Conservation (phyloP, 2,329 filamentous ascomycete species). For the Talaromyces atroroseus region DNA sequence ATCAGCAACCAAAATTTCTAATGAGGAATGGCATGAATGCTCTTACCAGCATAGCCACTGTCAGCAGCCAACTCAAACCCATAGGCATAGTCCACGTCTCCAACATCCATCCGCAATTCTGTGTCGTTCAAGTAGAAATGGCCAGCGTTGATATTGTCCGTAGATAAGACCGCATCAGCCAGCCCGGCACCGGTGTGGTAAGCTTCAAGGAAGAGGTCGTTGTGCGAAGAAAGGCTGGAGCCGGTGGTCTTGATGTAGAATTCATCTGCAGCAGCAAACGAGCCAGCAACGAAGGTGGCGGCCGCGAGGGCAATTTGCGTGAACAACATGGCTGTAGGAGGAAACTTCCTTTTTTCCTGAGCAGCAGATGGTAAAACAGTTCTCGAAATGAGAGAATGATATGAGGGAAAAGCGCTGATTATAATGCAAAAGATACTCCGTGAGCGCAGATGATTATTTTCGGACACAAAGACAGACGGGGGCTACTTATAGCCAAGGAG, state of each 20-base stretch:
- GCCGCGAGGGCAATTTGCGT: constrained; percentile 16
- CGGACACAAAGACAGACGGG: background rate
- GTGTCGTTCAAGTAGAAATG: constrained; percentile 31
- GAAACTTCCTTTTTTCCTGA: background rate
- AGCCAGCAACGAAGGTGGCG: constrained; percentile 24
- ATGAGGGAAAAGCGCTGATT: background rate
- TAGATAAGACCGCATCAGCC: constrained; percentile 32
- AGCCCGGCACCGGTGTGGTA: constrained; percentile 40
- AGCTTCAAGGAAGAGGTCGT: constrained; percentile 32
- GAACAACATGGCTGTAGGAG: constrained; percentile 7
- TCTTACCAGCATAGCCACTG: constrained; percentile 33
- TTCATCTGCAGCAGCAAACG: constrained; percentile 21
- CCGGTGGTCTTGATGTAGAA: constrained; percentile 33
- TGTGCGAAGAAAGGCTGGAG: constrained; percentile 23
- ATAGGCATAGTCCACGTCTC: constrained; percentile 25
- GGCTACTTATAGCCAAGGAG: background rate
- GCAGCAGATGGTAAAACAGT: background rate
- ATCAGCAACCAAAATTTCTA: background rate
- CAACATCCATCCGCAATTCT: constrained; percentile 24
- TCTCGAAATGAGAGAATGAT: background rate
- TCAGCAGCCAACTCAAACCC: constrained; percentile 23
- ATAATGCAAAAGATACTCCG: no score
- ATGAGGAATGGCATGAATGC: background rate
- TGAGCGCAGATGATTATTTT: background rate
- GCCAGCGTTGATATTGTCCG: constrained; percentile 20